Percentiles rank a stretch among this genome's conserved stretches.
Evolutionary conservation across 495 filamentous ascomycete species (phyloP).

Genomic region (Neurospora tetraspora): DNA sequence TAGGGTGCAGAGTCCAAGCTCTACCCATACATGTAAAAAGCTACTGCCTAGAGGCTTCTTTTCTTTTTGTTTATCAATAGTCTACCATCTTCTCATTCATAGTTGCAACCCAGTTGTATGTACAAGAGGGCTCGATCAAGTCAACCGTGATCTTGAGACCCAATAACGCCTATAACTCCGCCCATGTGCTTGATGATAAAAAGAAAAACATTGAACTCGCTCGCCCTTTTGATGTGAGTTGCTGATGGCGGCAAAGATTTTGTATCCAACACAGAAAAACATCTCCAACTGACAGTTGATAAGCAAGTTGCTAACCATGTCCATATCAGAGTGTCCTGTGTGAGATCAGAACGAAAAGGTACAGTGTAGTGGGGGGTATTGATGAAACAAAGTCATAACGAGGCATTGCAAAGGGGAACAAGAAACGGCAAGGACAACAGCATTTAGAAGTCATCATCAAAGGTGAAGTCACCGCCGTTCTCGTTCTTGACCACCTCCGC

Average conservation of each 20-base stretch:
- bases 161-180: neutral
- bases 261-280: neutral
- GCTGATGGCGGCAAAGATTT: neutral
- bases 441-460: conserved; percentile 93
- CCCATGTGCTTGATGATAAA: neutral
- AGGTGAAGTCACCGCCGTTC: conserved; percentile 72
- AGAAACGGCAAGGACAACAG: neutral
- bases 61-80: neutral
- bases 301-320: neutral
- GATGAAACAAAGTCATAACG: conserved; percentile 6
- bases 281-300: neutral
- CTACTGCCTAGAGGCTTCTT: conserved; percentile 6
- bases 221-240: neutral
- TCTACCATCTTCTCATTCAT: neutral
- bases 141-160: neutral
- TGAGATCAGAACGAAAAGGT: conserved; percentile 1
- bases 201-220: neutral
- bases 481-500: conserved; percentile 44
- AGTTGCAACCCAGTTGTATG: neutral
- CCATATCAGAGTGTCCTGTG: neutral
- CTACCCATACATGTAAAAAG: conserved; percentile 17
- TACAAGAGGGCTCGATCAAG: neutral
- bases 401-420: conserved; percentile 3
- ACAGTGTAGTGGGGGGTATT: conserved; percentile 8
- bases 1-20: neutral